phyloP scores from a whole-genome alignment of 2,329 filamentous ascomycete species.

The Sarocladium kiliense region DNA sequence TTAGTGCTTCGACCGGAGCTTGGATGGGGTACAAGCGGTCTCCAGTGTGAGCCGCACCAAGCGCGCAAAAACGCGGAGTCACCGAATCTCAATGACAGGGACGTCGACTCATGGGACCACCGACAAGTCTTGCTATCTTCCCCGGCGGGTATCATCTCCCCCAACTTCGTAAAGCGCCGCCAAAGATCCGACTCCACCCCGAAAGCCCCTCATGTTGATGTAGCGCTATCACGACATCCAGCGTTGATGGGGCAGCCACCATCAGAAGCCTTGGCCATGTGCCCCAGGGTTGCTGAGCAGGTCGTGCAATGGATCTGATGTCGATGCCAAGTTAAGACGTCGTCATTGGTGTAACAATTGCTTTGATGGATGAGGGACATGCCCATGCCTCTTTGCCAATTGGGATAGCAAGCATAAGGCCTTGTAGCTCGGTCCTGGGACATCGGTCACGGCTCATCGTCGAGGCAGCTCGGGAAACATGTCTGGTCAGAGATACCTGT shows the following conservation, averaged over 20 bases:
- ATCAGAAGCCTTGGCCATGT: neutral
- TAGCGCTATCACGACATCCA: neutral
- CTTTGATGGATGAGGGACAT: too few relatives aligned
- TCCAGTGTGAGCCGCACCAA: conserved; percentile 1
- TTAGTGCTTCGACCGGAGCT: too few relatives aligned
- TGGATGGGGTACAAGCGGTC: too few relatives aligned
- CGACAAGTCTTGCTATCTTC: neutral
- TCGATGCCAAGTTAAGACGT: neutral
- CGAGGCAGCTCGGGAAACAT: too few relatives aligned
- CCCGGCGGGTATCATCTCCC: neutral
- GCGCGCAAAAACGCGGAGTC: conserved; percentile 2
- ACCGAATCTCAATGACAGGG: neutral
- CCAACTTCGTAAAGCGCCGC: neutral
- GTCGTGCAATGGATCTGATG: neutral
- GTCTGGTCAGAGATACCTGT: too few relatives aligned
- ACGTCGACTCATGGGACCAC: neutral
- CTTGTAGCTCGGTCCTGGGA: too few relatives aligned
- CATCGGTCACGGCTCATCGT: too few relatives aligned
- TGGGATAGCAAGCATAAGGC: too few relatives aligned
- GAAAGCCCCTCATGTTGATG: neutral
- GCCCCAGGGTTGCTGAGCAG: neutral
- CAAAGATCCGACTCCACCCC: neutral
- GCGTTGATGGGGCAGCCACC: neutral
- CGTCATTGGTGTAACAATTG: too few relatives aligned
- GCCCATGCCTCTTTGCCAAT: too few relatives aligned